Evolutionary conservation across 2,329 filamentous ascomycete genomes (phyloP).

Genomic region (Aspergillus sojae): DNA sequence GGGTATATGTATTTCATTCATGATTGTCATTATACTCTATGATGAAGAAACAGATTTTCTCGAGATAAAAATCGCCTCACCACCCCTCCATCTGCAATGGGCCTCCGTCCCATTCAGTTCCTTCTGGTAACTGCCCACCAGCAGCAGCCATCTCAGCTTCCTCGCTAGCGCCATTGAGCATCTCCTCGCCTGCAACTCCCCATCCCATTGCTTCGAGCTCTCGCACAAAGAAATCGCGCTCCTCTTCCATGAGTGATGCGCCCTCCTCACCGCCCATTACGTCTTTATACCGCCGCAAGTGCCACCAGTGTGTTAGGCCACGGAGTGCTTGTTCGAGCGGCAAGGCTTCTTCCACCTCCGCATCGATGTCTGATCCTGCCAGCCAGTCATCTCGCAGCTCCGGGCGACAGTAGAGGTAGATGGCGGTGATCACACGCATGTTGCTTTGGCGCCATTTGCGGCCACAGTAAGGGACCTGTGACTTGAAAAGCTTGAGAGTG

Average conservation of each 20-base stretch:
- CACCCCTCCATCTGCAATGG: conserved; percentile 41
- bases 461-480: conserved; percentile 95
- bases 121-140: conserved; percentile 31
- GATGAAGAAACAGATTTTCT: background rate
- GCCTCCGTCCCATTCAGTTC: conserved; percentile 41
- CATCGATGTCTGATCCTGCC: conserved; percentile 83
- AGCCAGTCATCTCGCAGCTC: conserved; percentile 96
- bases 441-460: conserved; percentile 97
- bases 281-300: conserved; percentile 78
- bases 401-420: conserved; percentile 90
- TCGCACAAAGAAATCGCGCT: conserved; percentile 77
- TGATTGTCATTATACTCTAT: background rate
- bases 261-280: conserved; percentile 62
- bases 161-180: conserved; percentile 29
- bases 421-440: conserved; percentile 97
- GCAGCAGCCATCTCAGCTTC: conserved; percentile 30
- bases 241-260: conserved; percentile 64
- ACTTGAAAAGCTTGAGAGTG: conserved; percentile 97
- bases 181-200: conserved; percentile 45
- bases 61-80: conserved; percentile 12
- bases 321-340: conserved; percentile 89
- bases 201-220: conserved; percentile 73
- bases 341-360: conserved; percentile 88
- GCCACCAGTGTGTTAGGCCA: conserved; percentile 92
- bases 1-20: conserved; percentile 5